Percentiles rank a stretch among this genome's conserved stretches.
Evolutionary conservation across 176 grass and related monocot species (phyloP).

Genomic region (Microstegium vimineum): DNA sequence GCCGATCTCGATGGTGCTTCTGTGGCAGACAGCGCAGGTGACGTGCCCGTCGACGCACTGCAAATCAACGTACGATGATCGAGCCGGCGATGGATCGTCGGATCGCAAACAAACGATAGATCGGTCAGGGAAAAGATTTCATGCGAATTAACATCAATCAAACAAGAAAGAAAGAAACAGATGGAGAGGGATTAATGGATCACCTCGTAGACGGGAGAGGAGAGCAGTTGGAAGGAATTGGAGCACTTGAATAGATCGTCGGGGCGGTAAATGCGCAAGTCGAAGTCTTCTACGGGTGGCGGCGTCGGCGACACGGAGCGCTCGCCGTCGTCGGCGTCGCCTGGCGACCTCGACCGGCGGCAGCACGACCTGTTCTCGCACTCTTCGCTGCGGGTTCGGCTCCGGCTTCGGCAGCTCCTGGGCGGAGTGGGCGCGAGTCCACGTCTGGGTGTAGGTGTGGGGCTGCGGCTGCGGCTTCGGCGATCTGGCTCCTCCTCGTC

Average conservation of each 20-base stretch:
- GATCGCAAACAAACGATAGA: background rate
- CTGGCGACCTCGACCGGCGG: background rate
- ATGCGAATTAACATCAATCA: background rate
- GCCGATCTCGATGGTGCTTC: background rate
- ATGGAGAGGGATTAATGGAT: background rate
- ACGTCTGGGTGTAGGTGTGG: too few species aligned
- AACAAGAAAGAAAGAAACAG: background rate
- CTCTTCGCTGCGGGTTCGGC: background rate
- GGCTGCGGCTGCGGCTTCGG: background rate
- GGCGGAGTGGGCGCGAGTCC: background rate
- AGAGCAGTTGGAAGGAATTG: background rate
- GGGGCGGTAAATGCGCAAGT: background rate
- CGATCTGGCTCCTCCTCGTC: background rate
- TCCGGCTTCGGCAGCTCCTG: slow-evolving; percentile 2
- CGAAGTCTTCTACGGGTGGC: background rate
- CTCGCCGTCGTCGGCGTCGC: background rate
- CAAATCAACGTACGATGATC: too few species aligned
- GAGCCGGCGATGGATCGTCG: background rate
- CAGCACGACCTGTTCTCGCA: background rate
- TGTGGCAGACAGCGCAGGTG: background rate
- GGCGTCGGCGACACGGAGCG: background rate
- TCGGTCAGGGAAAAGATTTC: too few species aligned
- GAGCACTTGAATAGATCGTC: slow-evolving; percentile 6
- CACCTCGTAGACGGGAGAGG: slow-evolving; percentile 22
- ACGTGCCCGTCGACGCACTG: slow-evolving; percentile 14